A percentile compares a stretch with the other conserved stretches of the same genome.
Conservation (phyloP, 1,284 basidiomycete genomes). For the Leccinum subrobustum region DNA sequence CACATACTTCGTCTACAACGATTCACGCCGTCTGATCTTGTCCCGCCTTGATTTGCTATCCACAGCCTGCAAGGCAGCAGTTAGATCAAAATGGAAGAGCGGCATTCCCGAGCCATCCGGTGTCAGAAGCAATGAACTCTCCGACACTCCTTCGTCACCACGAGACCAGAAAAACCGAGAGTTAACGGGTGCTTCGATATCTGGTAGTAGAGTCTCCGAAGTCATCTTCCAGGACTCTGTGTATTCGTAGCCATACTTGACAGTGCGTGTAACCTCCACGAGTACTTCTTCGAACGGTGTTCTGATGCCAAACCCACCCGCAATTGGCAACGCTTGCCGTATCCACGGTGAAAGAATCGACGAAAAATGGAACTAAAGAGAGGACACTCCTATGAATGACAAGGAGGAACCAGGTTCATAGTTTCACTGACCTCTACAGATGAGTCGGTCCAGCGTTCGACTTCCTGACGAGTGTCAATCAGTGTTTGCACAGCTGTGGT, state of each 20-base stretch:
- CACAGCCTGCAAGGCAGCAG: constrained; percentile 70
- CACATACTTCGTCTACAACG: neutral
- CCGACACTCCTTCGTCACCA: constrained; percentile 5
- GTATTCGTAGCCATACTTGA: constrained; percentile 52
- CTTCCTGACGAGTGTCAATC: constrained; percentile 83
- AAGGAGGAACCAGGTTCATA: neutral
- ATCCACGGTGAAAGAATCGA: constrained; percentile 93
- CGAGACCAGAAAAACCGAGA: constrained; percentile 14
- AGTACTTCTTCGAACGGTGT: constrained; percentile 40
- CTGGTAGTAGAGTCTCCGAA: constrained; percentile 16
- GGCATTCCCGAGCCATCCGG: constrained; percentile 55
- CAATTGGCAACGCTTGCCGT: constrained; percentile 81
- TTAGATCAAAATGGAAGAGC: constrained; percentile 86
- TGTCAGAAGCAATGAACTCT: constrained; percentile 42
- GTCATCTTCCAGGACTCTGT: constrained; percentile 19
- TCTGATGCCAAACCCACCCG: constrained; percentile 82
- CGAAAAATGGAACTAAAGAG: constrained; percentile 79
- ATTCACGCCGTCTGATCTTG: neutral
- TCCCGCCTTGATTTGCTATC: constrained; percentile 36
- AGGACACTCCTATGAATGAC: neutral
- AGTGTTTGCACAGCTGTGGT: constrained; percentile 90
- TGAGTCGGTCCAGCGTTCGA: constrained; percentile 85
- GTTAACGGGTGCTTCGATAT: constrained; percentile 40
- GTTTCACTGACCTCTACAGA: constrained; percentile 64
- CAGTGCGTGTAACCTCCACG: constrained; percentile 73